Percentiles rank a stretch among this genome's conserved stretches.
phyloP scores from a whole-genome alignment of 345 rosid species.

The Moricandia moricandioides region DNA sequence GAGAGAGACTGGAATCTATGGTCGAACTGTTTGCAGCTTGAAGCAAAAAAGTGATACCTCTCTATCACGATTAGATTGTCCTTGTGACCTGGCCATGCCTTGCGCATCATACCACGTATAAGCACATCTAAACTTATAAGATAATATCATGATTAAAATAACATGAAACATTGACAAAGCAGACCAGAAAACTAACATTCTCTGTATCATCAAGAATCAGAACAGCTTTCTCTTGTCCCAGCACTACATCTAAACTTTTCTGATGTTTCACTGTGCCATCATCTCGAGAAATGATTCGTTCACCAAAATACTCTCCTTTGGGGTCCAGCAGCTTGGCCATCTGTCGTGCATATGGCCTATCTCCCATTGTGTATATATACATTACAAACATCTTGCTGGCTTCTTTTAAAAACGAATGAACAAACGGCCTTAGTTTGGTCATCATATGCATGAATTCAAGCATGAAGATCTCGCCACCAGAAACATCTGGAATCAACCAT shows the following conservation, averaged over 20 bases:
- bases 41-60: conserved; percentile 86
- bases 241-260: conserved; percentile 82
- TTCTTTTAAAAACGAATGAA: conserved; percentile 71
- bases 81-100: conserved; percentile 81
- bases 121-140: not conserved
- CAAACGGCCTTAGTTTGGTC: conserved; percentile 90
- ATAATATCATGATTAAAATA: not conserved
- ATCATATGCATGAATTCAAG: conserved; percentile 72
- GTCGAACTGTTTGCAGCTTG: conserved; percentile 86
- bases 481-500: conserved; percentile 43
- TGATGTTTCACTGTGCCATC: conserved; percentile 87
- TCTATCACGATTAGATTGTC: conserved; percentile 88
- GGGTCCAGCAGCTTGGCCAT: conserved; percentile 96
- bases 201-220: conserved; percentile 92
- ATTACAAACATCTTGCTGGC: conserved; percentile 85
- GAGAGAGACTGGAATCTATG: conserved; percentile 66
- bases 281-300: conserved; percentile 78
- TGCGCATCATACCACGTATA: conserved; percentile 27
- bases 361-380: conserved; percentile 96
- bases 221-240: conserved; percentile 84
- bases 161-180: not conserved
- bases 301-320: conserved; percentile 56
- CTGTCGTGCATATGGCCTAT: conserved; percentile 68
- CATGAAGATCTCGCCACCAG: conserved; percentile 70
- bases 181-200: conserved; percentile 46